Evolutionary conservation across 75 land plant species (phyloP).

Genomic region (Selaginella tamariscina): DNA sequence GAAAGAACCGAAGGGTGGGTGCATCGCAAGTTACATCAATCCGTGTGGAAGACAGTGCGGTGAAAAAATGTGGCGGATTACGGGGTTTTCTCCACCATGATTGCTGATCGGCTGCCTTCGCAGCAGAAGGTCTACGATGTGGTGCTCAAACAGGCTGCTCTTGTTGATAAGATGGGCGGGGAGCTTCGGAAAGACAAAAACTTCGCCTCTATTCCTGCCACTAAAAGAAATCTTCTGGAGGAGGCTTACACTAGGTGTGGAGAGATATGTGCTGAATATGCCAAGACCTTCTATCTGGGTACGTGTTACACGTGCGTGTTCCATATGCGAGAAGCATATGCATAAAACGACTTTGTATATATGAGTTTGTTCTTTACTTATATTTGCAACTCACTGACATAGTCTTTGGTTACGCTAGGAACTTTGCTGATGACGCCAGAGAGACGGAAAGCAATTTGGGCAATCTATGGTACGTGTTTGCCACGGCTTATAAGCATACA

Average conservation of each 20-base stretch:
- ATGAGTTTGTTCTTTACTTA: background rate
- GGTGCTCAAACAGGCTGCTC: slow-evolving; percentile 69
- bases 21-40: background rate
- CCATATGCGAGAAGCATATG: background rate
- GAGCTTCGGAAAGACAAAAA: slow-evolving; percentile 9
- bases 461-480: slow-evolving; percentile 53
- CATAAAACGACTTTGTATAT: background rate
- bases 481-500: too few species aligned
- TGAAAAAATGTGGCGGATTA: background rate
- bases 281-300: slow-evolving; percentile 93
- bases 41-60: background rate
- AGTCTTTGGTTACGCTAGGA: slow-evolving; percentile 22
- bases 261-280: slow-evolving; percentile 92
- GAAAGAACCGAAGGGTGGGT: background rate
- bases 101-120: background rate
- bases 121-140: slow-evolving; percentile 54
- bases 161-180: slow-evolving; percentile 32
- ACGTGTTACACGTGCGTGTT: slow-evolving; percentile 4
- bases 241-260: slow-evolving; percentile 81
- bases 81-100: background rate
- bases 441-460: slow-evolving; percentile 53
- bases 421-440: slow-evolving; percentile 62
- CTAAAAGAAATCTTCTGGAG: slow-evolving; percentile 29
- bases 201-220: slow-evolving; percentile 10
- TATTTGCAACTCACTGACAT: background rate